Conservation (phyloP, 371 early-diverging fungal species). For the Haplosporangium sp. region DNA sequence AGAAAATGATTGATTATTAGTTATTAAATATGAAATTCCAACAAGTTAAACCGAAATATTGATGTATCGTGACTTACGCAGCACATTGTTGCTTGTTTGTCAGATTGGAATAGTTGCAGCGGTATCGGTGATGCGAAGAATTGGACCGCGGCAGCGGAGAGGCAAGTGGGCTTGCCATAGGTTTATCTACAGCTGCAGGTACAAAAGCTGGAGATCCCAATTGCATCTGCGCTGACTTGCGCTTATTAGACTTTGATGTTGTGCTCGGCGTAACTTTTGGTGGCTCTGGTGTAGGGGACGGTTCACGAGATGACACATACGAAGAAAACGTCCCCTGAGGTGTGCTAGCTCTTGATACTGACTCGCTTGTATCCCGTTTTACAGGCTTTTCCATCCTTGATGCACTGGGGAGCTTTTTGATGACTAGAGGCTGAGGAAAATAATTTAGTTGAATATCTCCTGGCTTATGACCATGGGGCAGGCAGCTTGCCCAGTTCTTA, state of each 20-base stretch:
- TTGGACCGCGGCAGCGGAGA: no score
- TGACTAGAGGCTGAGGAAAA: constrained; percentile 39
- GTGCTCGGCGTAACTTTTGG: constrained; percentile 4
- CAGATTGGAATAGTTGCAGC: constrained; percentile 47
- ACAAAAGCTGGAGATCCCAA: constrained; percentile 12
- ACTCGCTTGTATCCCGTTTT: constrained; percentile 26
- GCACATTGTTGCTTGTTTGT: constrained; percentile 42
- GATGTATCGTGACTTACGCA: constrained; percentile 25
- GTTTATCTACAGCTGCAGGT: constrained; percentile 13
- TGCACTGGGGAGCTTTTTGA: constrained; percentile 47
- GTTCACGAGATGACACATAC: constrained; percentile 10
- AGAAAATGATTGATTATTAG: background rate
- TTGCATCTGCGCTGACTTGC: constrained; percentile 33
- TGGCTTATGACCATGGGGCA: constrained; percentile 42
- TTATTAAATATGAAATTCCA: no score
- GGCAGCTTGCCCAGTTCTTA: constrained; percentile 50
- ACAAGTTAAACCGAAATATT: no score
- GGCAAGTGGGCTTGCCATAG: constrained; percentile 4
- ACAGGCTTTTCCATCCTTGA: constrained; percentile 48
- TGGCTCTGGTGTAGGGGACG: constrained; percentile 8
- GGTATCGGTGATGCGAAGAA: constrained; percentile 19
- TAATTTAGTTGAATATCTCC: constrained; percentile 37
- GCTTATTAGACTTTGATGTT: constrained; percentile 12
- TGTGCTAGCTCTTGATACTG: constrained; percentile 32
- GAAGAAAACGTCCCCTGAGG: constrained; percentile 21